These are phyloP conservation scores for Dryas integrifolia DNA, from an alignment of 331 rosid genomes.

Conservation along the genomic window DNA sequence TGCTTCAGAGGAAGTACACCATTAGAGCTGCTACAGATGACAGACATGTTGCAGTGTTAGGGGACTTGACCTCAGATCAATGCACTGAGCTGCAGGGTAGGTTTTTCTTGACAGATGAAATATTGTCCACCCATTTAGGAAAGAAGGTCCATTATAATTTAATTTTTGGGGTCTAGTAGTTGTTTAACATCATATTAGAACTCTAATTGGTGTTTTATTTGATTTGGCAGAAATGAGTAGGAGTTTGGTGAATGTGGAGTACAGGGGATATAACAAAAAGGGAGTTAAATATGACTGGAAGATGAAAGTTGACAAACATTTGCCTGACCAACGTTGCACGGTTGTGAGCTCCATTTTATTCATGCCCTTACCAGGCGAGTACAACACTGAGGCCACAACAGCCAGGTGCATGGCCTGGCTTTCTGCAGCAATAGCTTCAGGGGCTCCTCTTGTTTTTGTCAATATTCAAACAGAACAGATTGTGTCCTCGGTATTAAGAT, in stretches of 20 bases:
- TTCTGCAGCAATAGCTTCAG: conserved; percentile 62
- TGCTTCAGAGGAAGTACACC: conserved; percentile 47
- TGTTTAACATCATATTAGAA: too few species aligned
- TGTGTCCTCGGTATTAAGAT: conserved; percentile 25
- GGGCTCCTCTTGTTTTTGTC: conserved; percentile 71
- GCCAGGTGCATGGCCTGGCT: conserved; percentile 82
- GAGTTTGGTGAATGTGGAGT: conserved; percentile 32
- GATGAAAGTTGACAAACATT: conserved; percentile 45
- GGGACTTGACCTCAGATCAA: conserved; percentile 53
- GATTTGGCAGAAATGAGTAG: conserved; percentile 55
- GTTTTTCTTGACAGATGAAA: neutral
- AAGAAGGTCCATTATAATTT: too few species aligned
- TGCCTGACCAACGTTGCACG: conserved; percentile 52
- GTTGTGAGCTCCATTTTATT: conserved; percentile 64
- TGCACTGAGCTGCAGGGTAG: conserved; percentile 64
- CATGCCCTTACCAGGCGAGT: conserved; percentile 45
- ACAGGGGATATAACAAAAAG: conserved; percentile 39
- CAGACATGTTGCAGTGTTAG: conserved; percentile 57
- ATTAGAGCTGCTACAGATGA: conserved; percentile 54
- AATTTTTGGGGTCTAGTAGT: too few species aligned
- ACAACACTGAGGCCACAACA: conserved; percentile 45
- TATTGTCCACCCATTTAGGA: too few species aligned
- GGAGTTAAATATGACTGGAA: conserved; percentile 69
- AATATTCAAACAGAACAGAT: conserved; percentile 70
- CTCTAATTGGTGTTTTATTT: neutral